phyloP scores from a whole-genome alignment of 768 basidiomycete genomes.

The Podaxis mareebaensis region DNA sequence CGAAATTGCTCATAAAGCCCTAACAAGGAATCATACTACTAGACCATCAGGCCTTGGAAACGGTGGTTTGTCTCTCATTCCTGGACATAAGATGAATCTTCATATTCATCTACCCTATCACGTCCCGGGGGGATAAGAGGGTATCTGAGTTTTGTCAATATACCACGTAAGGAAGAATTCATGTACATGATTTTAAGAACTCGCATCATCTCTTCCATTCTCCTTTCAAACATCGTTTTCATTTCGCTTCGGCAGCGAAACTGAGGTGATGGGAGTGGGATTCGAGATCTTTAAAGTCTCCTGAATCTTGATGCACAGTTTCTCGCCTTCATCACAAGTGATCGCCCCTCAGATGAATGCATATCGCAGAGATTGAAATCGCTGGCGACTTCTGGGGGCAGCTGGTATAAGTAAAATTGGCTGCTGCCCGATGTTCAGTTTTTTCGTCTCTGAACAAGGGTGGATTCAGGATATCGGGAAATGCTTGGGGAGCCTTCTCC shows the following conservation, averaged over 20 bases:
- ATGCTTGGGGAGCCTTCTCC: constrained; percentile 4
- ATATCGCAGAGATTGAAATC: neutral
- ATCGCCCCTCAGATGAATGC: neutral
- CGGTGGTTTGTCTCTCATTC: neutral
- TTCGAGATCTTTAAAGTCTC: constrained; percentile 7
- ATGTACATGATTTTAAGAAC: constrained; percentile 1
- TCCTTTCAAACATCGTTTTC: neutral
- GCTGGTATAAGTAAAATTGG: neutral
- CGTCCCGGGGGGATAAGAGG: neutral
- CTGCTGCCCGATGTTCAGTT: neutral
- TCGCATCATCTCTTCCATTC: neutral
- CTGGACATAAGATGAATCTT: neutral
- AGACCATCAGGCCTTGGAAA: constrained; percentile 27
- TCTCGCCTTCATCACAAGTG: neutral
- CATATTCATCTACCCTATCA: neutral
- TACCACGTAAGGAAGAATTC: constrained; percentile 1
- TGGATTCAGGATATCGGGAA: constrained; percentile 6
- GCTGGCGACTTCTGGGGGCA: neutral
- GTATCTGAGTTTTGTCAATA: constrained; percentile 11
- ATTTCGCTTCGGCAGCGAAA: neutral
- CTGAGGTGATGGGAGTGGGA: constrained; percentile 5
- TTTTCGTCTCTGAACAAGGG: neutral
- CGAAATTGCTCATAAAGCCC: constrained; percentile 42
- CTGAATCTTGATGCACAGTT: neutral
- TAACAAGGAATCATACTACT: constrained; percentile 71